Conservation (phyloP, 2,329 filamentous ascomycete species). For the Epichloe festucae region DNA sequence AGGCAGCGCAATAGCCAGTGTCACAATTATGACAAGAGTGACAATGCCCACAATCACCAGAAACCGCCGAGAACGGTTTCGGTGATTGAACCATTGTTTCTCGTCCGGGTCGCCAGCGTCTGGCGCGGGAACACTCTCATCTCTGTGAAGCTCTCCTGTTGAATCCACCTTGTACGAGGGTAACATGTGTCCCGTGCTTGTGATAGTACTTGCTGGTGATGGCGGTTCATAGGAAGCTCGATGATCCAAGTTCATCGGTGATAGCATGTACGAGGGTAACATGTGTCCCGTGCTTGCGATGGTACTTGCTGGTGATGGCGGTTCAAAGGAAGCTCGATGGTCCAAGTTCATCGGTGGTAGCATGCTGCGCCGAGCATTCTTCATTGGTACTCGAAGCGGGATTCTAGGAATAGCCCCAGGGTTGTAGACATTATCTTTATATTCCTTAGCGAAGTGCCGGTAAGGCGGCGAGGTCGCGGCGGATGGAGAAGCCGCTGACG, state of each 20-base stretch:
- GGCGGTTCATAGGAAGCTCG: conserved; percentile 11
- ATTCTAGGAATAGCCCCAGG: conserved; percentile 11
- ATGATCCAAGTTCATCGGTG: not conserved
- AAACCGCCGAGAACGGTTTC: conserved; percentile 21
- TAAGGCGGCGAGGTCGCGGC: conserved; percentile 17
- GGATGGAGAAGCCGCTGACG: conserved; percentile 13
- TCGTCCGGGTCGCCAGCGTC: conserved; percentile 1
- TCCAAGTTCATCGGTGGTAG: not conserved
- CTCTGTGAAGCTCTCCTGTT: not conserved
- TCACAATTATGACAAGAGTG: conserved; percentile 19
- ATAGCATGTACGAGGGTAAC: not conserved
- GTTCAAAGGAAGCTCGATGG: conserved; percentile 9
- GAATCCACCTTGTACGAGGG: conserved; percentile 1
- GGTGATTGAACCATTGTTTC: conserved; percentile 9
- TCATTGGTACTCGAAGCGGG: conserved; percentile 18
- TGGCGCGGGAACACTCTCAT: conserved; percentile 7
- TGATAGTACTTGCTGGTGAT: conserved; percentile 10
- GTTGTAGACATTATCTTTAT: conserved; percentile 12
- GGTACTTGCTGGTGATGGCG: conserved; percentile 12
- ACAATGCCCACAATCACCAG: conserved; percentile 17
- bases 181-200: conserved; percentile 5
- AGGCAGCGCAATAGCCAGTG: conserved; percentile 26
- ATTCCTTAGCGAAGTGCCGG: conserved; percentile 23
- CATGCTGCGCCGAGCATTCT: conserved; percentile 14
- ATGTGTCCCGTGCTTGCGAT: conserved; percentile 5